Evolutionary conservation across 495 filamentous ascomycete genomes (phyloP).

Genomic region (Astrothelium macrocarpum): DNA sequence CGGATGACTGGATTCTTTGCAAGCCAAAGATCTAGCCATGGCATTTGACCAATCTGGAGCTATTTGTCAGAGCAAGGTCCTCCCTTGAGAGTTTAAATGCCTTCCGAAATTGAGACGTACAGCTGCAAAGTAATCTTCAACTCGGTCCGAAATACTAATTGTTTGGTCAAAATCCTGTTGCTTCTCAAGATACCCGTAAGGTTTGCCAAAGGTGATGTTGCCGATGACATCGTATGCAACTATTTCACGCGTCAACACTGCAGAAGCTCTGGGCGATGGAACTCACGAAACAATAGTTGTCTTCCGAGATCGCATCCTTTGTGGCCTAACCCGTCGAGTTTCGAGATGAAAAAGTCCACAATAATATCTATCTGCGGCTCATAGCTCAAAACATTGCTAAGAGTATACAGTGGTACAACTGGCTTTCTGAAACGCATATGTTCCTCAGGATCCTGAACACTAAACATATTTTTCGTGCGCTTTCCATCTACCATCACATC

Average conservation of each 20-base stretch:
- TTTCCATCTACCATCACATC: slow-evolving; percentile 27
- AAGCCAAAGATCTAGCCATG: slow-evolving; percentile 50
- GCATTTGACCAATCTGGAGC: slow-evolving; percentile 45
- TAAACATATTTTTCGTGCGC: too few species aligned
- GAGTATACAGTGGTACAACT: too few species aligned
- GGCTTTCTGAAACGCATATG: too few species aligned
- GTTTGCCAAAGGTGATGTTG: slow-evolving; percentile 31
- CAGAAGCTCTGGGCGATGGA: too few species aligned
- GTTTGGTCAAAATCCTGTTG: slow-evolving; percentile 33
- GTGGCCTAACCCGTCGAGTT: too few species aligned
- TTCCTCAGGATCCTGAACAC: too few species aligned
- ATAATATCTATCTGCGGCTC: too few species aligned
- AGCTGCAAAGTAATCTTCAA: background rate
- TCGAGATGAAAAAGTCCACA: too few species aligned
- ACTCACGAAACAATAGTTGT: too few species aligned
- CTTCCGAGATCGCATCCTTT: too few species aligned
- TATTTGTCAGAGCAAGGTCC: slow-evolving; percentile 36
- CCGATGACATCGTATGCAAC: slow-evolving; percentile 9
- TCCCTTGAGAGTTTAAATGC: background rate
- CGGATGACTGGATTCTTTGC: slow-evolving; percentile 51
- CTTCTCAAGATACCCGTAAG: slow-evolving; percentile 33
- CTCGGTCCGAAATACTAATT: slow-evolving; percentile 32
- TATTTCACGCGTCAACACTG: too few species aligned
- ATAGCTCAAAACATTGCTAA: too few species aligned
- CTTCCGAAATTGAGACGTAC: background rate